These are phyloP conservation scores for Ascochyta pisi DNA, from an alignment of 2,329 filamentous ascomycete genomes.

Conservation along the genomic window DNA sequence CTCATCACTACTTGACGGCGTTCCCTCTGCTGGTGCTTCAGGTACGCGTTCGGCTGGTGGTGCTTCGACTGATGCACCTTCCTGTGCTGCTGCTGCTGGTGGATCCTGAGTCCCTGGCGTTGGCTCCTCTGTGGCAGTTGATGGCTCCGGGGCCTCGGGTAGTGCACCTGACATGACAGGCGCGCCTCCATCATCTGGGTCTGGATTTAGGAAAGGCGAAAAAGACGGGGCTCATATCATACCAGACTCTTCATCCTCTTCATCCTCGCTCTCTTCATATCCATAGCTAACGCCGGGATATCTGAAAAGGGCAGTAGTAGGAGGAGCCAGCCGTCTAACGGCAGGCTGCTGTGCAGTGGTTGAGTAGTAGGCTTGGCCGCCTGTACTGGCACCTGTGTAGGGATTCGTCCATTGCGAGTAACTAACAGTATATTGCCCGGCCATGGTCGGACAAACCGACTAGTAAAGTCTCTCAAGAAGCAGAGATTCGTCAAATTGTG, in stretches of 20 bases:
- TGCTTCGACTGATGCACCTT: neutral
- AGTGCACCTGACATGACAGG: slow-evolving; percentile 18
- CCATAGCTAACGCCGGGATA: slow-evolving; percentile 1
- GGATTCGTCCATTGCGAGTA: slow-evolving; percentile 45
- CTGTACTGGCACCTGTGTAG: slow-evolving; percentile 27
- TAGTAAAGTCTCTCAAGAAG: slow-evolving; percentile 25
- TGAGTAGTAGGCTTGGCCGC: slow-evolving; percentile 16
- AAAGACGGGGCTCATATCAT: neutral
- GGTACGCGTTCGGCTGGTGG: slow-evolving; percentile 12
- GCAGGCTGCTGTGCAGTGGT: slow-evolving; percentile 22
- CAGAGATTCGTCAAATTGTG: slow-evolving; percentile 36
- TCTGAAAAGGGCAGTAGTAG: slow-evolving; percentile 28
- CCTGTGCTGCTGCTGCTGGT: neutral
- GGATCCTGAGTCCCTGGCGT: slow-evolving; percentile 13
- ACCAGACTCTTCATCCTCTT: slow-evolving; percentile 23
- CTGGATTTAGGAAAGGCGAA: neutral
- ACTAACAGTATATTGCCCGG: slow-evolving; percentile 34
- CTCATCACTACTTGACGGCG: slow-evolving; percentile 15
- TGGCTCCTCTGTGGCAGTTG: slow-evolving; percentile 22
- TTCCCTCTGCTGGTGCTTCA: slow-evolving; percentile 12
- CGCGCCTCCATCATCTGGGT: slow-evolving; percentile 31
- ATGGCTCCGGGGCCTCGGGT: slow-evolving; percentile 26
- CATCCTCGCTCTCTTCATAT: slow-evolving; percentile 22
- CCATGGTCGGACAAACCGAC: slow-evolving; percentile 38
- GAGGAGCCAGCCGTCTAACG: slow-evolving; percentile 34